Base-by-base conservation (phyloP, 805 yeast genomes). In the Cyberlindnera bimundalis region DNA sequence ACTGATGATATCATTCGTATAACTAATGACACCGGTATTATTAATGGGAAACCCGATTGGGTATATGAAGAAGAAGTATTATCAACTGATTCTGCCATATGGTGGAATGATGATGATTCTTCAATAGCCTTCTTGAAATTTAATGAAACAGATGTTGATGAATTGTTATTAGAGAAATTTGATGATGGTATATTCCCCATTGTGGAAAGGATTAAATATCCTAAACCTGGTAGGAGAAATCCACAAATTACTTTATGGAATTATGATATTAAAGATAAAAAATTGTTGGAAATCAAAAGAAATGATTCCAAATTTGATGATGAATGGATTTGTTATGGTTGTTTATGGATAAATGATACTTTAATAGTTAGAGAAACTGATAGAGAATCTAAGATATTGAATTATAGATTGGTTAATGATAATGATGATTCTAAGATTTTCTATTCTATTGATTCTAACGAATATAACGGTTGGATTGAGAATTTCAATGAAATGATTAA, bases 31-130 rank as follows among this genome's bases (percentile, higher is more conserved):
- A 90, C 89, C 0, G 61, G 70, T 14, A 64, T 83, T 4, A 69
- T 73, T 45, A 80, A 84, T 50, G 95, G 87, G 6, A 80, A 71
- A 47, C 79, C 90, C 0, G 93, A 84, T 54, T 85, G 95, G 93
- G 81, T 84, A 2, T 84, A 84, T 58, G 95, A 85, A 58, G 95
- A 85, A 55, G 95, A 85, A 53, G 85, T 85, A 1, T 61, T 79
- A 11, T 71, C 71, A 0, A 52, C 64, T 13, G 90, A 82, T 46
- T 61, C 58, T 26, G 78, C 84, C 0, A 63, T 84, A 11, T 84
- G 88, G 84, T 84, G 91, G 89, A 65, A 81, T 13, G 81, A 83
- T 1, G 77, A 78, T 47, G 84, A 81, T 48, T 58, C 75, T 2
- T 65, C 65, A 39, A 46, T 84, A 34, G 65, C 81, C 0, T 85